Conservation (phyloP, 2,329 filamentous ascomycete species). For the Verticillium klebahnii region DNA sequence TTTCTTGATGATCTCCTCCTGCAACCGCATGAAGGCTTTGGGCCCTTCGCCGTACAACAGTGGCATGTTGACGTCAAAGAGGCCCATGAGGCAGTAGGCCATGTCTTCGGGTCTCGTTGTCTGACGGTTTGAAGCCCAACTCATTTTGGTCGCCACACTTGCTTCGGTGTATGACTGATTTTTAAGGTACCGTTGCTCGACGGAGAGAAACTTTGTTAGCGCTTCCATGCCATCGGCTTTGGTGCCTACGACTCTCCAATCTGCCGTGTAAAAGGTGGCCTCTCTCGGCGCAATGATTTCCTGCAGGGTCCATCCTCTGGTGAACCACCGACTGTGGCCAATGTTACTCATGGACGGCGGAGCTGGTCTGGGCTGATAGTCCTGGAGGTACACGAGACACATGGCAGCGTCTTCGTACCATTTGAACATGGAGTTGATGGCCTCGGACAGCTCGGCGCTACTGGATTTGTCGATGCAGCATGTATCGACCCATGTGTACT, state of each 20-base stretch:
- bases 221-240: background rate
- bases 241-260: background rate
- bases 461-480: slow-evolving; percentile 6
- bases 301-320: background rate
- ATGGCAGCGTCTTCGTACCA: slow-evolving; percentile 6
- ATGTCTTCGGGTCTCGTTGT: slow-evolving; percentile 18
- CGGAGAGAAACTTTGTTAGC: background rate
- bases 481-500: slow-evolving; percentile 1
- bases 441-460: slow-evolving; percentile 5
- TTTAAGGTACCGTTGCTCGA: background rate
- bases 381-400: slow-evolving; percentile 11
- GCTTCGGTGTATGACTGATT: background rate
- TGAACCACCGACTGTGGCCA: background rate
- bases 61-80: slow-evolving; percentile 20
- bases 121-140: slow-evolving; percentile 15
- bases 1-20: slow-evolving; percentile 17
- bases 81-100: slow-evolving; percentile 19
- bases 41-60: slow-evolving; percentile 17
- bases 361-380: background rate
- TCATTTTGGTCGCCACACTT: slow-evolving; percentile 14
- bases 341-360: background rate
- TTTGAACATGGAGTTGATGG: slow-evolving; percentile 10
- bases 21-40: slow-evolving; percentile 12
- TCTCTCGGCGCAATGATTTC: background rate
- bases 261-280: background rate